A percentile compares a stretch with the other conserved stretches of the same genome.
Conservation (phyloP, 305 asterid species). For the Rubia tinctorum region DNA sequence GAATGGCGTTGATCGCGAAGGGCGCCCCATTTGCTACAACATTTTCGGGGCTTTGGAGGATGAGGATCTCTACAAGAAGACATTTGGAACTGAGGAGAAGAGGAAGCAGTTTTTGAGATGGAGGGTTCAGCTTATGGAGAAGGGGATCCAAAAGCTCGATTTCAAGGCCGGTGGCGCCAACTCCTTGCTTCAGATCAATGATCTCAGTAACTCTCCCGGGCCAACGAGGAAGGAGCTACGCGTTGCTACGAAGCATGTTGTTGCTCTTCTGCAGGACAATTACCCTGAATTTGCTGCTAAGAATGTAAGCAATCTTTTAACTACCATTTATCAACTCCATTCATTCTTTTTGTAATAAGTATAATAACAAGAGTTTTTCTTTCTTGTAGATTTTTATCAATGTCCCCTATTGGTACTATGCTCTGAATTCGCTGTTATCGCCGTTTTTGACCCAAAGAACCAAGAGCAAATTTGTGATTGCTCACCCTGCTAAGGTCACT, state of each 20-base stretch:
- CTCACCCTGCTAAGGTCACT: constrained; percentile 69
- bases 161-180: constrained; percentile 54
- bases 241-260: constrained; percentile 52
- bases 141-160: constrained; percentile 57
- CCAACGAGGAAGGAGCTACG: constrained; percentile 68
- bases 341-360: not conserved
- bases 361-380: not conserved
- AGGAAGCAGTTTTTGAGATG: constrained; percentile 64
- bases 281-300: constrained; percentile 85
- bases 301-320: constrained; percentile 37
- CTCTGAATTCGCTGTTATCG: constrained; percentile 57
- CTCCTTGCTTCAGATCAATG: constrained; percentile 64
- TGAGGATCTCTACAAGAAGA: constrained; percentile 42
- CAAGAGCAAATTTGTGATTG: constrained; percentile 75
- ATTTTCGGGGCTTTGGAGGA: constrained; percentile 57
- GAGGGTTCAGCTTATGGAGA: constrained; percentile 83
- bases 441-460: constrained; percentile 81
- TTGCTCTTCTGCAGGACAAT: constrained; percentile 69
- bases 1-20: constrained; percentile 56
- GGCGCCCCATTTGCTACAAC: constrained; percentile 80
- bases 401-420: constrained; percentile 84
- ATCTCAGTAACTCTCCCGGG: constrained; percentile 62
- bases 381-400: constrained; percentile 60
- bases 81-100: constrained; percentile 57
- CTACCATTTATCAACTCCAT: not conserved